Percentiles rank a stretch among this genome's conserved stretches.
Conservation (phyloP, 441 rosid genomes). For the Corymbia calophylla region DNA sequence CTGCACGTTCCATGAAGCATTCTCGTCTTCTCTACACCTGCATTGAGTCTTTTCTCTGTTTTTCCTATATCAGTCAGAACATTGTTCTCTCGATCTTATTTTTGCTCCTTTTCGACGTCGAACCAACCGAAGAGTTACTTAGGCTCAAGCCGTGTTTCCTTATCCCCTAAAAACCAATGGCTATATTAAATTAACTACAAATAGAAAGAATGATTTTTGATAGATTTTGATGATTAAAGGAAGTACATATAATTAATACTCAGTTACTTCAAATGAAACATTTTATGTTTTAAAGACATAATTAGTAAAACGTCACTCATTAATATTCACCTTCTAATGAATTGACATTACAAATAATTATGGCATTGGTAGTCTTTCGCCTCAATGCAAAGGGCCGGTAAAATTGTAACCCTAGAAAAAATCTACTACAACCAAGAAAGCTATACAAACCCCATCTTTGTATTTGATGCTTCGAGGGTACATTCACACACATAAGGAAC, state of each 20-base stretch:
- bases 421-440: neutral
- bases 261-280: neutral
- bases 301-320: neutral
- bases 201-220: neutral
- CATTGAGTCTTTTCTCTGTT: too few relatives aligned
- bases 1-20: too few relatives aligned
- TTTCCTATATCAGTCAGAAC: too few relatives aligned
- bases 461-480: neutral
- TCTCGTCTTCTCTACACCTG: too few relatives aligned
- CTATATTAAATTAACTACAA: neutral
- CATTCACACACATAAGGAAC: neutral
- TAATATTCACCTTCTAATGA: too few relatives aligned
- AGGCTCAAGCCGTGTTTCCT: too few relatives aligned
- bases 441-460: neutral
- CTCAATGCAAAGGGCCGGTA: neutral
- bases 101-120: too few relatives aligned
- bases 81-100: too few relatives aligned
- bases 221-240: neutral
- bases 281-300: neutral
- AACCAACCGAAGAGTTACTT: too few relatives aligned
- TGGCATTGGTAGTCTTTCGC: neutral
- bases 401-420: neutral
- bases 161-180: neutral
- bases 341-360: neutral
- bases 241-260: neutral